Evolutionary conservation across 345 rosid species (phyloP), one percentile per base, ranked within the genome.

Genomic region (Eutrema yunnanense): DNA sequence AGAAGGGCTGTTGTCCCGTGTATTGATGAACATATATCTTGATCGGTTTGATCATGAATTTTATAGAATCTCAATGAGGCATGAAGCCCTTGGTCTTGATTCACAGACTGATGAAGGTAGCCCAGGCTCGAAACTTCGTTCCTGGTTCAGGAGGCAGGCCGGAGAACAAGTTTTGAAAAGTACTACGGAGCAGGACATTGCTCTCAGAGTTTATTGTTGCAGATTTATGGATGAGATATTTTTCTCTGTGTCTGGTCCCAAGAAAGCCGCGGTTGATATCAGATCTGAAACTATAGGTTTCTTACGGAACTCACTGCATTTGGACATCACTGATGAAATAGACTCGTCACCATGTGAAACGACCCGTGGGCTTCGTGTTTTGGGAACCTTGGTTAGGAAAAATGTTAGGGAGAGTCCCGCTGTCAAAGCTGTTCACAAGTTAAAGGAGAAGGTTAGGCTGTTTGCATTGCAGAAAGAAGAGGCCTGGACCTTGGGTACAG

Each of bases 201-300:
- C 79, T 69, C 68, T 84, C 32, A 82, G 84, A 81, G 79, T 90
- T 75, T 72, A 86, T 81, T 89, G 81, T 56, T 89, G 94, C 33
- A 90, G 97, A 43, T 81, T 82, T 80, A 86, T 87, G 97, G 96
- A 93, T 77, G 97, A 93, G 81, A 80, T 90, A 11, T 84, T 86
- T 77, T 89, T 86, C 69, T 90, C 87, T 30, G 81, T 90, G 62
- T 84, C 85, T 72, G 98, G 97, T 65, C 64, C 90, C 33, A 44
- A 87, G 72, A 86, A 83, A 61, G 62, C 81, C 79, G 94, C 96
- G 19, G 47, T 60, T 71, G 67, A 65, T 75, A 80, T 93, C 55
- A 85, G 82, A 80, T 73, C 86, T 30, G 90, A 90, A 44, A 62
- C 87, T 54, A 41, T 82, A 48, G 74, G 32, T 46, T 89, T 82